These are phyloP conservation scores for Pseudomonodictys pantanalensis DNA, from an alignment of 495 filamentous ascomycete species.

Conservation along the genomic window DNA sequence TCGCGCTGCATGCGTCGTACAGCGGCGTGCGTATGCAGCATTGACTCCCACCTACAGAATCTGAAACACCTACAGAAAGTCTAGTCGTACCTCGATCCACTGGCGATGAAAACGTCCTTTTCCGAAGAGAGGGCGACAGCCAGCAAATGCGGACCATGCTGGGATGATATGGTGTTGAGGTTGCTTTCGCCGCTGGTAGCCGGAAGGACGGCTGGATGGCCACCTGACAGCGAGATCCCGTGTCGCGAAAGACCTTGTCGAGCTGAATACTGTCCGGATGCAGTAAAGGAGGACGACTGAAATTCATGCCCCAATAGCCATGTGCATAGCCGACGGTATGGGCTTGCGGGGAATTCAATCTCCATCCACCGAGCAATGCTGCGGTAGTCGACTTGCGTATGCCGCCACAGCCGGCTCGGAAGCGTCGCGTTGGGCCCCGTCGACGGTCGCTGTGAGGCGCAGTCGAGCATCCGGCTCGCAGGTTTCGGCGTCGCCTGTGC, in stretches of 20 bases:
- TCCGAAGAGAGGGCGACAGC: background rate
- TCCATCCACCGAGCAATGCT: background rate
- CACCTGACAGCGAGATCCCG: slow-evolving; percentile 18
- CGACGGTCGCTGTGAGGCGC: slow-evolving; percentile 25
- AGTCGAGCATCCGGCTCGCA: slow-evolving; percentile 20
- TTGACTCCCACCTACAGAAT: slow-evolving; percentile 22
- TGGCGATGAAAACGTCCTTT: slow-evolving; percentile 11
- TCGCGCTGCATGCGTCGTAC: slow-evolving; percentile 24
- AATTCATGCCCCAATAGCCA: slow-evolving; percentile 24
- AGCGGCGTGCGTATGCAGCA: slow-evolving; percentile 13
- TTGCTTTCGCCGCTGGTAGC: slow-evolving; percentile 12
- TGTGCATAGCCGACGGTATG: slow-evolving; percentile 16
- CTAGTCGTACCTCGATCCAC: slow-evolving; percentile 7
- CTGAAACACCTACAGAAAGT: slow-evolving; percentile 28
- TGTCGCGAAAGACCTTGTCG: slow-evolving; percentile 17
- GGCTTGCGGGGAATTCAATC: slow-evolving; percentile 9
- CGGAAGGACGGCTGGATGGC: slow-evolving; percentile 3
- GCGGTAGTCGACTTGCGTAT: slow-evolving; percentile 3
- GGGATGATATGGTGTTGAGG: slow-evolving; percentile 4
- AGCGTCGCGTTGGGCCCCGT: slow-evolving; percentile 1
- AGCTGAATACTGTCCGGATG: slow-evolving; percentile 19
- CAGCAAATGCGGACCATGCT: slow-evolving; percentile 3
- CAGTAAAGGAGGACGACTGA: background rate
- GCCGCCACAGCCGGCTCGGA: slow-evolving; percentile 29
- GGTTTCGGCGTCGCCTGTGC: slow-evolving; percentile 26